A percentile compares a stretch with the other conserved stretches of the same genome.
Conservation (phyloP, 805 yeast genomes). For the Candida manassasensis region DNA sequence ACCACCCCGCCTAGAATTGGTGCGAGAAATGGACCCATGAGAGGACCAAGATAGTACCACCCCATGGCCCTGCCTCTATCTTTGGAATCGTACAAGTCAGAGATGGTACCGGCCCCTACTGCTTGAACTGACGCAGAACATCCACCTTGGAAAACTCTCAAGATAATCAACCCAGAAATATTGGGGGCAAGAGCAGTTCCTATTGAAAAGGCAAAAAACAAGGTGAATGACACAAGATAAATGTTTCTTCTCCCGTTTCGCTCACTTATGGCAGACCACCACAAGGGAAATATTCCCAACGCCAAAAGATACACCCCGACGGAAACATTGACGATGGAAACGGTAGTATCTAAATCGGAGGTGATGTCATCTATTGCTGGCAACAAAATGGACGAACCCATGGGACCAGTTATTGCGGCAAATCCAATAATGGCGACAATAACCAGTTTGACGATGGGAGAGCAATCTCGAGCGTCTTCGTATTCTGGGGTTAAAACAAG, state of each 20-base stretch:
- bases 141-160: conserved; percentile 73
- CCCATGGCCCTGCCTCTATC: conserved; percentile 81
- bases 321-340: conserved; percentile 63
- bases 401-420: conserved; percentile 79
- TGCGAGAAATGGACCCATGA: conserved; percentile 73
- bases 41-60: conserved; percentile 71
- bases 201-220: conserved; percentile 62
- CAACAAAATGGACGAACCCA: conserved; percentile 80
- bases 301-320: conserved; percentile 75
- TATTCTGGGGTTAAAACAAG: conserved; percentile 63
- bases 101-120: conserved; percentile 85
- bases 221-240: conserved; percentile 60
- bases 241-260: conserved; percentile 69
- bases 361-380: conserved; percentile 70
- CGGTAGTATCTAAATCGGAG: conserved; percentile 49
- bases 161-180: conserved; percentile 58
- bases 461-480: conserved; percentile 64
- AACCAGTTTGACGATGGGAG: conserved; percentile 43
- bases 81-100: conserved; percentile 63
- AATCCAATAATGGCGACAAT: conserved; percentile 63
- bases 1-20: conserved; percentile 79
- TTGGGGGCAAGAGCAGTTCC: conserved; percentile 66
- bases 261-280: conserved; percentile 87
- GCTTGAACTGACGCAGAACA: conserved; percentile 82
- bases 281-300: conserved; percentile 74